Evolutionary conservation across 2,329 filamentous ascomycete species (phyloP).

Genomic region (Pestalotiopsis sp.): DNA sequence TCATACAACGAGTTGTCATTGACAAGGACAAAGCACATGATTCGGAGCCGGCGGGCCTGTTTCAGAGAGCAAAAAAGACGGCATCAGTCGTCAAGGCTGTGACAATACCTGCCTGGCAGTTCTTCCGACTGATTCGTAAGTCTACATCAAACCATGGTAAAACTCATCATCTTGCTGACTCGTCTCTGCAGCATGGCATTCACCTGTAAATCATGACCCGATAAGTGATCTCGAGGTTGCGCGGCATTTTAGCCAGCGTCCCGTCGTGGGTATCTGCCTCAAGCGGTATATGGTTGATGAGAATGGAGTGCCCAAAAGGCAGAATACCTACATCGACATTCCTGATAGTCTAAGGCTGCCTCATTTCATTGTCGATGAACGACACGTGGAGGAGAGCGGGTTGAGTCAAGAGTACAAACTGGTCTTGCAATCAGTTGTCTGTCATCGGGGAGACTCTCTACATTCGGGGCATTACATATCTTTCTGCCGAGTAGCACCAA

Average conservation of each 20-base stretch:
- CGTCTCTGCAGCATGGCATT: slow-evolving; percentile 75
- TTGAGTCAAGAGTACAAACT: slow-evolving; percentile 92
- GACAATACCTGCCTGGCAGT: slow-evolving; percentile 95
- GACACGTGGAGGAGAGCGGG: slow-evolving; percentile 63
- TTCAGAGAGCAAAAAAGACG: slow-evolving; percentile 46
- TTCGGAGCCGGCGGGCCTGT: slow-evolving; percentile 42
- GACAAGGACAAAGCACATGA: slow-evolving; percentile 49
- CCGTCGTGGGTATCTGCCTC: slow-evolving; percentile 88
- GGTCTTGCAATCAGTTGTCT: slow-evolving; percentile 87
- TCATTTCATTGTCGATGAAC: slow-evolving; percentile 85
- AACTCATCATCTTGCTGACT: slow-evolving; percentile 33
- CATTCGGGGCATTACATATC: slow-evolving; percentile 91
- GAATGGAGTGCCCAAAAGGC: slow-evolving; percentile 68
- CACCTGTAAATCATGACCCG: slow-evolving; percentile 55
- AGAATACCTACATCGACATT: slow-evolving; percentile 88
- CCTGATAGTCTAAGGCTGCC: slow-evolving; percentile 80
- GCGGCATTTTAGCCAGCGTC: slow-evolving; percentile 82
- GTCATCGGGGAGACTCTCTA: slow-evolving; percentile 83
- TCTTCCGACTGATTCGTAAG: slow-evolving; percentile 90
- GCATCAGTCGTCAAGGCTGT: slow-evolving; percentile 73
- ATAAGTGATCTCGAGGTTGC: slow-evolving; percentile 78
- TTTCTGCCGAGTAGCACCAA: slow-evolving; percentile 75
- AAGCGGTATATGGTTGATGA: slow-evolving; percentile 84
- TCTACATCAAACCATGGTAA: slow-evolving; percentile 25
- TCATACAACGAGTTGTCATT: slow-evolving; percentile 63